Evolutionary conservation across 2,329 filamentous ascomycete genomes (phyloP).

Genomic region (Aureobasidium mangrovei): DNA sequence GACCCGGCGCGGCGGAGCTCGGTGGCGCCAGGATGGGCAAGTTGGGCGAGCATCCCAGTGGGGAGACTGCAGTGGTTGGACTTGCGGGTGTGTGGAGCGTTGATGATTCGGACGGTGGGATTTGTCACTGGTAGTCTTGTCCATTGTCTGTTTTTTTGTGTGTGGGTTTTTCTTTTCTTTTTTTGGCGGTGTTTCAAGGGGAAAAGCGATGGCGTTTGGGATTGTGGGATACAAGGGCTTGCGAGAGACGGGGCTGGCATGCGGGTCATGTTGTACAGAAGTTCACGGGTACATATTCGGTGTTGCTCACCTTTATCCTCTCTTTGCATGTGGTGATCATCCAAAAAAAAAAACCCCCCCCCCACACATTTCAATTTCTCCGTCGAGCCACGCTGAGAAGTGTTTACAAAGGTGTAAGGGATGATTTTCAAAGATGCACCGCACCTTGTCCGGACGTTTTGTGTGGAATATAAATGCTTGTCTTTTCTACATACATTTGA

Average conservation of each 20-base stretch:
- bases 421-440: too few relatives aligned
- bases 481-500: too few relatives aligned
- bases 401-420: too few relatives aligned
- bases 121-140: conserved; percentile 44
- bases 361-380: too few relatives aligned
- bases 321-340: too few relatives aligned
- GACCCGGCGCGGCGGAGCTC: conserved; percentile 34
- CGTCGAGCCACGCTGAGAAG: too few relatives aligned
- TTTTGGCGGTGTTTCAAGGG: neutral
- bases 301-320: too few relatives aligned
- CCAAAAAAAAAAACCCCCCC: too few relatives aligned
- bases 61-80: conserved; percentile 54
- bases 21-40: conserved; percentile 42
- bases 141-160: neutral
- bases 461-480: too few relatives aligned
- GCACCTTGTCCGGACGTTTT: too few relatives aligned
- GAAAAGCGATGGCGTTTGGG: conserved; percentile 10
- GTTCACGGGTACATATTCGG: neutral
- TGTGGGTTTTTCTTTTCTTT: neutral
- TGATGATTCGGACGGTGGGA: conserved; percentile 64
- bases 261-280: neutral
- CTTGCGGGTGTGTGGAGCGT: conserved; percentile 83
- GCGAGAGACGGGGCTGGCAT: too few relatives aligned
- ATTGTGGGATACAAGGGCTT: neutral
- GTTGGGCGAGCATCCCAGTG: conserved; percentile 43